Evolutionary conservation across 1,139 yeast species (phyloP).

Genomic region (Pichia cactophila): DNA sequence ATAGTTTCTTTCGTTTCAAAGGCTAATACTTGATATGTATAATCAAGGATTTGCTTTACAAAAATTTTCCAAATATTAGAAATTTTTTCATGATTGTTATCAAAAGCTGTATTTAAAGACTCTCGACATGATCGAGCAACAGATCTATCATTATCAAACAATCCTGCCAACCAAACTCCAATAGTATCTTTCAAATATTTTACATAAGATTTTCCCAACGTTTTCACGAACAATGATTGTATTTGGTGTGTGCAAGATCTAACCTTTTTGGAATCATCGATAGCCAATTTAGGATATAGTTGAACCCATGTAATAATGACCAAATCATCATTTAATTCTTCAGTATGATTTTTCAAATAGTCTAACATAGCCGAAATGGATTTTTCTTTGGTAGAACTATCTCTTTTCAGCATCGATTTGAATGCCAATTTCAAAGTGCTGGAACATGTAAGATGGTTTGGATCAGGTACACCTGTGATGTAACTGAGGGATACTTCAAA

Average conservation of each 20-base stretch:
- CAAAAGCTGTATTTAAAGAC: slow-evolving; percentile 48
- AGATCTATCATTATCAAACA: slow-evolving; percentile 57
- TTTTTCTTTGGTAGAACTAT: slow-evolving; percentile 76
- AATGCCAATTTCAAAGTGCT: slow-evolving; percentile 59
- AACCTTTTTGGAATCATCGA: slow-evolving; percentile 62
- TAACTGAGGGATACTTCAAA: slow-evolving; percentile 67
- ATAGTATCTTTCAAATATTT: slow-evolving; percentile 64
- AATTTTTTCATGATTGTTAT: slow-evolving; percentile 47
- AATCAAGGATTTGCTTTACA: slow-evolving; percentile 46
- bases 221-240: slow-evolving; percentile 45
- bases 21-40: slow-evolving; percentile 43
- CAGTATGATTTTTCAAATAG: slow-evolving; percentile 22
- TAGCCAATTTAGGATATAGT: slow-evolving; percentile 67
- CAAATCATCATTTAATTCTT: slow-evolving; percentile 37
- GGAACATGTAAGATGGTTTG: slow-evolving; percentile 41
- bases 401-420: slow-evolving; percentile 70
- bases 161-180: slow-evolving; percentile 67
- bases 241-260: slow-evolving; percentile 55
- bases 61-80: slow-evolving; percentile 57
- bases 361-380: slow-evolving; percentile 52
- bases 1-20: slow-evolving; percentile 55
- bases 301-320: slow-evolving; percentile 69
- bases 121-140: slow-evolving; percentile 48
- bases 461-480: slow-evolving; percentile 73
- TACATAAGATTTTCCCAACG: slow-evolving; percentile 51